Evolutionary conservation across 306 rosid species (phyloP).

Genomic region (Sesbania bispinosa): DNA sequence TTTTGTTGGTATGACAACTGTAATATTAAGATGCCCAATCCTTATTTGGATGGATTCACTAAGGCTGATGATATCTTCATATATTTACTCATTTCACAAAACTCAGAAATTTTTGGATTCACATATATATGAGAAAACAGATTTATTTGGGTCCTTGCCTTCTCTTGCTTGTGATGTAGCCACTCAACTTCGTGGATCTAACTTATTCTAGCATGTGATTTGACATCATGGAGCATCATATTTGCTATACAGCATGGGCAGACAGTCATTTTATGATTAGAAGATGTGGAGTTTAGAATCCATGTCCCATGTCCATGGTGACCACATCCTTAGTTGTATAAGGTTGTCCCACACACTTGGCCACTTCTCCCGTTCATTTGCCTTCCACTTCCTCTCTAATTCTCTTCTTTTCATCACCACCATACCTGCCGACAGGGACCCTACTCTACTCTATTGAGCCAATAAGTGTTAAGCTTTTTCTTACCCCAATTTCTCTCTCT

Average conservation of each 20-base stretch:
- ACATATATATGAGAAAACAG: neutral
- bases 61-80: neutral
- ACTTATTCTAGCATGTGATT: constrained; percentile 19
- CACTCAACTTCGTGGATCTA: constrained; percentile 19
- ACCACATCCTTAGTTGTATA: constrained; percentile 44
- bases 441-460: constrained; percentile 1
- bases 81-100: constrained; percentile 9
- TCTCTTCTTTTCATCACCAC: constrained; percentile 26
- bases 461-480: constrained; percentile 6
- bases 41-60: constrained; percentile 16
- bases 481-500: constrained; percentile 16
- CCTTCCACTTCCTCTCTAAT: constrained; percentile 30
- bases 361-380: constrained; percentile 27
- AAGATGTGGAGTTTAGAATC: constrained; percentile 36
- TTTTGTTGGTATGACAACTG: constrained; percentile 36
- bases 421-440: too few species aligned
- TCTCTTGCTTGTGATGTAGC: constrained; percentile 7
- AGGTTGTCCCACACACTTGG: constrained; percentile 37
- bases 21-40: constrained; percentile 11
- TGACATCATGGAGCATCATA: constrained; percentile 27
- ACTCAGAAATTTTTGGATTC: constrained; percentile 11
- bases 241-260: constrained; percentile 17
- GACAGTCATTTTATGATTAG: constrained; percentile 25
- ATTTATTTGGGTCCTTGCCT: neutral
- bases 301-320: constrained; percentile 29